Base-by-base conservation (phyloP, 495 filamentous ascomycete species). In the Podospora comata region DNA sequence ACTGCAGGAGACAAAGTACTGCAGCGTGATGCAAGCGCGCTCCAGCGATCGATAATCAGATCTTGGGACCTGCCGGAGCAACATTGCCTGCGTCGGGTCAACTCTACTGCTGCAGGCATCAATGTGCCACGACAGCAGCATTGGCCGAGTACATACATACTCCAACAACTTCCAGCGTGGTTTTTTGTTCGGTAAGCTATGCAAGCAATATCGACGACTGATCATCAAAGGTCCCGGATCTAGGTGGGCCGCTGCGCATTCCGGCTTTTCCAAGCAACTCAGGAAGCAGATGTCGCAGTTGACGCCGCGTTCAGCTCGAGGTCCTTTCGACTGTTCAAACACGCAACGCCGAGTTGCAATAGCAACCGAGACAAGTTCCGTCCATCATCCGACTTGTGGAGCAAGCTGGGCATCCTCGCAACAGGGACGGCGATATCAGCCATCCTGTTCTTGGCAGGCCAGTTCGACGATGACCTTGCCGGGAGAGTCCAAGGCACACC, bases 91-190 rank as follows among this genome's bases (percentile, higher is more conserved):
- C 27, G n/a, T 62, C 65, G 64, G 68, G 60, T 54, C 60, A 66
- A 66, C 68, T 58, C 39, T 48, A 16, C 39, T 67, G 23, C 64
- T 67, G 63, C 63, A 71, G 66, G 69, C 66, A 71, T 62, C 66
- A 2, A 66, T 20, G 69, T 68, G 28, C 53, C 58, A 65, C 65
- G 59, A 19, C 53, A 44, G 53, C 68, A 67, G 39, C 54, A 20
- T 27, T 59, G 59, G 54, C 55, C 53, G 60, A 67, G 56, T 34
- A 32, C 19, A 19, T 16, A 20, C 54, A 34, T n/a, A 48, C 39
- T 23, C 23, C 23, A 39, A 11, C 34, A 11, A 39, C 34, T 39
- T 11, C 34, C 34, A 20, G 7, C 32, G 61, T 19, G 61, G 15
- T 54, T 26, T 23, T 28, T 26, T 23, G 59, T 44, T 39, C 64